Conservation (phyloP, 106 monocot species). For the Triglochin maritima region DNA sequence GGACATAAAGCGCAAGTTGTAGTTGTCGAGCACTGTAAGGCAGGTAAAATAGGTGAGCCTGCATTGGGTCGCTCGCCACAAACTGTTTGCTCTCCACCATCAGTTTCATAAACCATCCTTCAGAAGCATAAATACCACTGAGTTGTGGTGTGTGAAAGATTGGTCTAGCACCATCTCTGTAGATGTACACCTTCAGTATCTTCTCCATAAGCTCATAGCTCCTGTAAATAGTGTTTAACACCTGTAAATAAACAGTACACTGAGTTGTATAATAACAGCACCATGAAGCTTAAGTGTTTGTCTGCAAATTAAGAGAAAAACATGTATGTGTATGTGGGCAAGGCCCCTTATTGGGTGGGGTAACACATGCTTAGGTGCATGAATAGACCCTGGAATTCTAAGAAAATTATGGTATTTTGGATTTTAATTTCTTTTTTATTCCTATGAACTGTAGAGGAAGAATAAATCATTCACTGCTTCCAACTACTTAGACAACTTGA, state of each 20-base stretch:
- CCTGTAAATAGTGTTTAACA: constrained; percentile 29
- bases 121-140: constrained; percentile 79
- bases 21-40: constrained; percentile 78
- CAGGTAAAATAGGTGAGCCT: constrained; percentile 78
- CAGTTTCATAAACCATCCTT: constrained; percentile 97
- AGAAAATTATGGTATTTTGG: too few relatives aligned
- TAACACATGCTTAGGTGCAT: too few relatives aligned
- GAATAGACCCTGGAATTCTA: too few relatives aligned
- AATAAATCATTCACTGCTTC: too few relatives aligned
- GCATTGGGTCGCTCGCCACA: constrained; percentile 37
- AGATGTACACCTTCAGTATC: constrained; percentile 83
- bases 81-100: constrained; percentile 53
- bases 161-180: constrained; percentile 54
- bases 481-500: too few relatives aligned
- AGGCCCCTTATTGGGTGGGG: too few relatives aligned
- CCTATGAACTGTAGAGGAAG: too few relatives aligned
- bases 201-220: constrained; percentile 91
- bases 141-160: constrained; percentile 81
- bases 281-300: too few relatives aligned
- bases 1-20: constrained; percentile 46
- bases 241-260: background rate
- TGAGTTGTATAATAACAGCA: too few relatives aligned
- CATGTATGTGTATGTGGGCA: too few relatives aligned
- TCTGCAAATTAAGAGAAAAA: too few relatives aligned
- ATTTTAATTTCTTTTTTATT: too few relatives aligned